These are phyloP conservation scores for Ganoderma meredithae DNA, from an alignment of 1,284 basidiomycete genomes.

Conservation along the genomic window DNA sequence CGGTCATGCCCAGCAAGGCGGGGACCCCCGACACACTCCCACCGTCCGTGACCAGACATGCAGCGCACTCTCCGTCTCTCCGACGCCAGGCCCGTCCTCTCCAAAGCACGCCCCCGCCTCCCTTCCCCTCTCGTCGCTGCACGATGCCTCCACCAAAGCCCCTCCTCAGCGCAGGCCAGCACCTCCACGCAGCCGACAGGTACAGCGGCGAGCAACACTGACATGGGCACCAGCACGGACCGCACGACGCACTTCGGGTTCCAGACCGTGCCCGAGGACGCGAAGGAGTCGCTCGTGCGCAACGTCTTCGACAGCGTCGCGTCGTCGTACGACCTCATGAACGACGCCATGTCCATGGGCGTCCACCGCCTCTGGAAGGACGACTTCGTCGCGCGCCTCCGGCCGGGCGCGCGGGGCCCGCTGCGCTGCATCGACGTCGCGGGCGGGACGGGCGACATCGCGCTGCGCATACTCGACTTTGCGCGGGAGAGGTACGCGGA, in stretches of 20 bases:
- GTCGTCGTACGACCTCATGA: conserved; percentile 97
- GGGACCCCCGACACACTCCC: conserved; percentile 28
- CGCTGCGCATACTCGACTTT: conserved; percentile 91
- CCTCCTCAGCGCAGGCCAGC: conserved; percentile 8
- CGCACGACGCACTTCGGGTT: conserved; percentile 88
- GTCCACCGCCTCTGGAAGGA: conserved; percentile 99
- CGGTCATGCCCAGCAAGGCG: conserved; percentile 16
- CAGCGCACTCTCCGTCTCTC: conserved; percentile 30
- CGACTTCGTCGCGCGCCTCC: conserved; percentile 82
- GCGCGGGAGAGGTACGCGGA: conserved; percentile 90
- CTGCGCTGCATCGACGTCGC: conserved; percentile 93
- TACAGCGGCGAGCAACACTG: background rate
- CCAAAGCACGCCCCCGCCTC: conserved; percentile 11
- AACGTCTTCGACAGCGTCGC: conserved; percentile 97
- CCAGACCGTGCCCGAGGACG: conserved; percentile 81
- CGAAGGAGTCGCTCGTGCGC: conserved; percentile 84
- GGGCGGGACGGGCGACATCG: conserved; percentile 98
- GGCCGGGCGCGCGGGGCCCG: conserved; percentile 79
- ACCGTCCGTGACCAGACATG: conserved; percentile 20
- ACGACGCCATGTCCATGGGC: conserved; percentile 97
- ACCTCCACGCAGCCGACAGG: background rate
- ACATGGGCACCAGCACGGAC: conserved; percentile 17
- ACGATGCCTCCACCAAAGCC: conserved; percentile 29
- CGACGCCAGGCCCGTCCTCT: conserved; percentile 28
- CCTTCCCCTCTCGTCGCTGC: conserved; percentile 13